Evolutionary conservation across 192 early-diverging fungal species (phyloP).

Genomic region (Mortierella claussenii): DNA sequence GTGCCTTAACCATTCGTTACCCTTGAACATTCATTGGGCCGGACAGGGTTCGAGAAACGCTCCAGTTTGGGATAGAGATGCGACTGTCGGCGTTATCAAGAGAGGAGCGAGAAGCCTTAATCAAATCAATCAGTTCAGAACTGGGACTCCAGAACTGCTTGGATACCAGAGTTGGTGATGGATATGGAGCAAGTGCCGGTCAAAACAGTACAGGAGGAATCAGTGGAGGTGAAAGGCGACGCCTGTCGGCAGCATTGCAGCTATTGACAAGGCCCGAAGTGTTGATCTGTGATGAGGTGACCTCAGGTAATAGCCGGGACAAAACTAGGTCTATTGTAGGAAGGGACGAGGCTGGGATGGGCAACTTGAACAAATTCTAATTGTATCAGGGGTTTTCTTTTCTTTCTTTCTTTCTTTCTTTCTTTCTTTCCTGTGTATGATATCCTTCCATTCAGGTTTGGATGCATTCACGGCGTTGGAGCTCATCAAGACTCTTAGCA

Average conservation of each 20-base stretch:
- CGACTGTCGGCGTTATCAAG: constrained; percentile 56
- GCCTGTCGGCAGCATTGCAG: constrained; percentile 79
- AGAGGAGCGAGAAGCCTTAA: constrained; percentile 54
- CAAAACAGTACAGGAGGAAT: constrained; percentile 68
- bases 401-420: no score
- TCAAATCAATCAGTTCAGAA: constrained; percentile 67
- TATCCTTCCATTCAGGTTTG: constrained; percentile 13
- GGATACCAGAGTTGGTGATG: constrained; percentile 74
- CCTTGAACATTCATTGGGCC: no score
- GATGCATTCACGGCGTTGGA: constrained; percentile 49
- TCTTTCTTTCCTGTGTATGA: no score
- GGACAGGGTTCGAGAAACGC: constrained; percentile 84
- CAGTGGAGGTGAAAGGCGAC: constrained; percentile 79
- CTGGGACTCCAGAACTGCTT: constrained; percentile 73
- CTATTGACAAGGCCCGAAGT: constrained; percentile 73
- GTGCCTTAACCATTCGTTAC: no score
- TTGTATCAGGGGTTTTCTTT: background rate
- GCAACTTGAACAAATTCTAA: background rate
- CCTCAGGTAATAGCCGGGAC: constrained; percentile 74
- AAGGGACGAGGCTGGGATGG: no score
- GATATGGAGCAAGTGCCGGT: constrained; percentile 44
- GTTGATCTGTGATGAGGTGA: constrained; percentile 79
- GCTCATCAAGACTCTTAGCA: constrained; percentile 49
- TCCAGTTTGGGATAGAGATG: constrained; percentile 71
- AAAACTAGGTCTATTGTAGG: no score